Evolutionary conservation across 2,329 filamentous ascomycete genomes (phyloP).

Genomic region (Stemphylium beticola): DNA sequence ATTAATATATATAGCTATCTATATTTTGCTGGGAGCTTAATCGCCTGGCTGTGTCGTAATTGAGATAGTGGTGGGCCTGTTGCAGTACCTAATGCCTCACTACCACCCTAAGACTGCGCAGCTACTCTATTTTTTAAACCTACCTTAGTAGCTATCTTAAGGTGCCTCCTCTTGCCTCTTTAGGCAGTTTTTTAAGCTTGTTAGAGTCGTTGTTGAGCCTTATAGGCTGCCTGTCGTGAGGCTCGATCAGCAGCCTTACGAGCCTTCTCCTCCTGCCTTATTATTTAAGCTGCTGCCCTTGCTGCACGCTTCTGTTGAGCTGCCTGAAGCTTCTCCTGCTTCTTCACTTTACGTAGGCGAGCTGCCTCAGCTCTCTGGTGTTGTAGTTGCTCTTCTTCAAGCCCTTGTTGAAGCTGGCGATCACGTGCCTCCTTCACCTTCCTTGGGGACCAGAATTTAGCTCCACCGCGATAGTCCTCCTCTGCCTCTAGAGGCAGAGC

Average conservation of each 20-base stretch:
- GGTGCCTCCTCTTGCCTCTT: background rate
- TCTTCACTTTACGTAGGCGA: too few relatives aligned
- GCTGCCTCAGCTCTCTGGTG: too few relatives aligned
- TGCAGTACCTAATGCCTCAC: too few relatives aligned
- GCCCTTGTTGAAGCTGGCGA: background rate
- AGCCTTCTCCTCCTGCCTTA: background rate
- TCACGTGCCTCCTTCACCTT: constrained; percentile 8
- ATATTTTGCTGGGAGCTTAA: background rate
- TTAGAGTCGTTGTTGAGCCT: background rate
- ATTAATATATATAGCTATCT: background rate
- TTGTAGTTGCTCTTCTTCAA: background rate
- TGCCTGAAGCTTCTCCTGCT: background rate
- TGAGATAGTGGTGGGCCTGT: background rate
- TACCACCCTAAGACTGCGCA: too few relatives aligned
- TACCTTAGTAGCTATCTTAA: background rate
- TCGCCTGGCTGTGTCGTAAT: background rate
- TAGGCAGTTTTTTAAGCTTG: background rate
- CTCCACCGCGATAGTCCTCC: constrained; percentile 10
- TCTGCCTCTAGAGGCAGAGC: constrained; percentile 3
- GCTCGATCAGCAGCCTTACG: background rate
- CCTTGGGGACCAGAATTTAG: constrained; percentile 8
- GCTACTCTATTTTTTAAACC: too few relatives aligned
- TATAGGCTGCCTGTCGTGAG: background rate
- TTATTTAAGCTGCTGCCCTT: background rate
- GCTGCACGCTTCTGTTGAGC: background rate